phyloP scores from a whole-genome alignment of 371 early-diverging fungal genomes.

The Coemansia sp. region DNA sequence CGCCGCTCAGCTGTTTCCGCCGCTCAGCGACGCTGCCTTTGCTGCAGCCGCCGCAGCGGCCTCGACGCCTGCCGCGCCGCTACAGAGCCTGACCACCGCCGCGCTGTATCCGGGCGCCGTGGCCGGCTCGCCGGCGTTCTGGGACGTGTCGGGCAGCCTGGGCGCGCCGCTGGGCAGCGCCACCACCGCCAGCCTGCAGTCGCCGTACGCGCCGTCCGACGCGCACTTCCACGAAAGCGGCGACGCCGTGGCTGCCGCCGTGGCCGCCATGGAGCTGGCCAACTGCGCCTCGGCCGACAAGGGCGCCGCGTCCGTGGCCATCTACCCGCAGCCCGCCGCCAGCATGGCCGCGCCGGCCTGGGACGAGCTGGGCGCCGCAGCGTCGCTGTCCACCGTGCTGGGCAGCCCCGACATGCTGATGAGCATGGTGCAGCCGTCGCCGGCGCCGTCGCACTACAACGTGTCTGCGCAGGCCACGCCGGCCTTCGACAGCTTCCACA shows the following conservation, averaged over 20 bases:
- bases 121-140: slow-evolving; percentile 34
- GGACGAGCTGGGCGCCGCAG: slow-evolving; percentile 19
- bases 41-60: slow-evolving; percentile 18
- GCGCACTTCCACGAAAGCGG: not conserved
- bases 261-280: slow-evolving; percentile 10
- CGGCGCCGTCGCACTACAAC: slow-evolving; percentile 23
- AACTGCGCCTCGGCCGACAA: not conserved
- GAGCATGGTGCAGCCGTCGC: slow-evolving; percentile 41
- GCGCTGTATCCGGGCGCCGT: slow-evolving; percentile 18
- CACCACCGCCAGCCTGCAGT: slow-evolving; percentile 1
- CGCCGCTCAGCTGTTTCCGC: slow-evolving; percentile 26
- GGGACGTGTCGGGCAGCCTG: slow-evolving; percentile 26
- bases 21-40: slow-evolving; percentile 31
- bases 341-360: slow-evolving; percentile 2
- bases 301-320: slow-evolving; percentile 18
- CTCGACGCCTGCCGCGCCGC: not conserved
- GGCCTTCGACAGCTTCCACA: slow-evolving; percentile 16
- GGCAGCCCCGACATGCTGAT: slow-evolving; percentile 36
- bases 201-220: not conserved
- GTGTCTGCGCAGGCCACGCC: slow-evolving; percentile 35
- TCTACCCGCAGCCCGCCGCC: slow-evolving; percentile 28
- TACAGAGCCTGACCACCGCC: slow-evolving; percentile 10
- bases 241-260: slow-evolving; percentile 2
- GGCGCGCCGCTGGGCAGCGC: slow-evolving; percentile 4
- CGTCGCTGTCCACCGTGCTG: slow-evolving; percentile 28